Evolutionary conservation across 2,329 filamentous ascomycete species (phyloP).

Genomic region (Sclerotinia nivalis): DNA sequence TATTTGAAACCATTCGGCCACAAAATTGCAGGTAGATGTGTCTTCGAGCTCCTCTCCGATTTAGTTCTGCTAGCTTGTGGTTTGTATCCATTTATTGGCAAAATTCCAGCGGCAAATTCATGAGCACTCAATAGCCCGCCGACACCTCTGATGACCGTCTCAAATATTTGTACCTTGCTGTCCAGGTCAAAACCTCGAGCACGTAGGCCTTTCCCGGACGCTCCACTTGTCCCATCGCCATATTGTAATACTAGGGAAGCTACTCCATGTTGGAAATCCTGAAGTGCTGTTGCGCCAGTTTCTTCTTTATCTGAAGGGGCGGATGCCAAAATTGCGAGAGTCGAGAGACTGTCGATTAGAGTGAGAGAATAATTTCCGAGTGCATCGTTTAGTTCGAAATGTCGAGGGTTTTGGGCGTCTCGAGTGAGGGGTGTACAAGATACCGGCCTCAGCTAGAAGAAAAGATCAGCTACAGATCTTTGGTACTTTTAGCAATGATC

Average conservation of each 20-base stretch:
- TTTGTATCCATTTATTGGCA: conserved; percentile 80
- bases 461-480: conserved; percentile 7
- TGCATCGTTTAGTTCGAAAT: conserved; percentile 90
- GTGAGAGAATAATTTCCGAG: conserved; percentile 97
- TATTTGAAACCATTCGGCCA: conserved; percentile 82
- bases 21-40: conserved; percentile 55
- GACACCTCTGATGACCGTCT: conserved; percentile 91
- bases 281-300: conserved; percentile 61
- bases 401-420: conserved; percentile 74
- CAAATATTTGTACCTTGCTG: conserved; percentile 98
- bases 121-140: conserved; percentile 91
- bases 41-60: conserved; percentile 23
- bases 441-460: conserved; percentile 71
- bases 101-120: conserved; percentile 84
- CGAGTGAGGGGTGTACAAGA: conserved; percentile 82
- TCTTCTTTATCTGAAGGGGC: conserved; percentile 57
- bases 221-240: conserved; percentile 75
- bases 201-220: conserved; percentile 68
- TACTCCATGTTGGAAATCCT: conserved; percentile 79
- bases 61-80: conserved; percentile 44
- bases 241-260: conserved; percentile 76
- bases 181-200: conserved; percentile 88
- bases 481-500: conserved; percentile 14
- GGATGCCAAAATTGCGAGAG: conserved; percentile 87
- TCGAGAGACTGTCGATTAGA: conserved; percentile 91